Evolutionary conservation across 2,329 filamentous ascomycete genomes (phyloP).

Genomic region (Aulographum hederae): DNA sequence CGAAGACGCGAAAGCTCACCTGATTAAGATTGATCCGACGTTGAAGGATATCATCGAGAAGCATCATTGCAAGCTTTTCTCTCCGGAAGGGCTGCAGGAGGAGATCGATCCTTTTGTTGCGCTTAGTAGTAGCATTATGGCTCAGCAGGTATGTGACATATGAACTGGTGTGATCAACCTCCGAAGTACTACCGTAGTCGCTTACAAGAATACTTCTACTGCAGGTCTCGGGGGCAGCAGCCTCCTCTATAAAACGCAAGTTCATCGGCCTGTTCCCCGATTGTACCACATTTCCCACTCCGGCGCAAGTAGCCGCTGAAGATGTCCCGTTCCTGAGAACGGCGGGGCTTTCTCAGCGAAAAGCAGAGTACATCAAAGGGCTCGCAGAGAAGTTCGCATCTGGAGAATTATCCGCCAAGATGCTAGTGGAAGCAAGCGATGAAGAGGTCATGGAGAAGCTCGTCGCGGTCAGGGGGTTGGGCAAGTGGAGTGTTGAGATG

Average conservation of each 20-base stretch:
- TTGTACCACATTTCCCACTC: conserved; percentile 47
- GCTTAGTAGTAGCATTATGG: conserved; percentile 75
- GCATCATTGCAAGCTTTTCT: conserved; percentile 64
- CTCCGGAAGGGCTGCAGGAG: conserved; percentile 64
- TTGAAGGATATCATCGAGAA: conserved; percentile 55
- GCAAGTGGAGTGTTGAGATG: conserved; percentile 91
- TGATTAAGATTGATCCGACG: conserved; percentile 54
- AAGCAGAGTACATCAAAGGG: conserved; percentile 86
- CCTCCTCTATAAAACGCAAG: conserved; percentile 70
- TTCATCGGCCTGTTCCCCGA: conserved; percentile 57
- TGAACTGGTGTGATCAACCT: not conserved
- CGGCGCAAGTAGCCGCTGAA: conserved; percentile 48
- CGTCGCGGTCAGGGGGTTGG: conserved; percentile 71
- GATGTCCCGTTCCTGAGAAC: conserved; percentile 53
- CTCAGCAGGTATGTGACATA: conserved; percentile 52
- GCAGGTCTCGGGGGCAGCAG: conserved; percentile 71
- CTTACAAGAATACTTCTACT: not conserved
- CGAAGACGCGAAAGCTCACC: conserved; percentile 54
- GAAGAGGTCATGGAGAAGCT: conserved; percentile 71
- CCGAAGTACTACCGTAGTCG: not conserved
- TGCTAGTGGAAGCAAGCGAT: conserved; percentile 64
- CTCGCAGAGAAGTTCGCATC: conserved; percentile 62
- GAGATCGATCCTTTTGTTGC: conserved; percentile 75
- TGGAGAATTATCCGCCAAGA: conserved; percentile 56
- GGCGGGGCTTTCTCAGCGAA: conserved; percentile 80